A percentile compares a stretch with the other conserved stretches of the same genome.
Conservation (phyloP, 257 asterid species). For the Solanum peruvianum region DNA sequence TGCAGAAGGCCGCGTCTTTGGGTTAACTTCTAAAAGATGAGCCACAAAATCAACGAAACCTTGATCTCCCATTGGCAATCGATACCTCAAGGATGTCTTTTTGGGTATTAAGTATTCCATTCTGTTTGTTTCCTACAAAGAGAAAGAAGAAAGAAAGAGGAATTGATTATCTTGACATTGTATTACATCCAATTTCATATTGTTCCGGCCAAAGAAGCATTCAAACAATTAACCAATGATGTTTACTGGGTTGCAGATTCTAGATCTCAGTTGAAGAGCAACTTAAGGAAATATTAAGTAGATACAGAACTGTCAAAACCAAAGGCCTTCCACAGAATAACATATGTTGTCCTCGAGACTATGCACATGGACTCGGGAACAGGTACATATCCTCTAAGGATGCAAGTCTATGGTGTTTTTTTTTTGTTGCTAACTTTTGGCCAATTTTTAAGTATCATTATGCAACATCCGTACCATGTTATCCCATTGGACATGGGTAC, state of each 20-base stretch:
- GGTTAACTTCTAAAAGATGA: constrained; percentile 15
- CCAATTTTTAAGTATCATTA: not conserved
- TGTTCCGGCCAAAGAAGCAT: not conserved
- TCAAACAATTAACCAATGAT: not conserved
- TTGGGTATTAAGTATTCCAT: constrained; percentile 21
- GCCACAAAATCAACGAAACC: constrained; percentile 18
- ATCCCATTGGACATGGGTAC: not conserved
- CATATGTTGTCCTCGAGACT: not conserved
- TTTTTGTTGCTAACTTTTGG: not conserved
- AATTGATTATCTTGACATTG: not conserved
- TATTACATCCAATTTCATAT: not conserved
- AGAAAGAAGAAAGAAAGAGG: not conserved
- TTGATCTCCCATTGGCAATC: constrained; percentile 22
- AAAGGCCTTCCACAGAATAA: not conserved
- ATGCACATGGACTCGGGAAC: not conserved
- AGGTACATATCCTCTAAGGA: not conserved
- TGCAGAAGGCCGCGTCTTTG: constrained; percentile 26
- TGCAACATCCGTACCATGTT: not conserved
- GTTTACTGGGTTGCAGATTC: not conserved
- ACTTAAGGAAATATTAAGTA: not conserved
- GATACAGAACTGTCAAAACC: not conserved
- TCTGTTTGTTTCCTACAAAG: constrained; percentile 14
- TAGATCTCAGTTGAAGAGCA: not conserved
- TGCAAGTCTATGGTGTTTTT: not conserved
- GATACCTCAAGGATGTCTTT: constrained; percentile 14